Evolutionary conservation across 257 asterid species (phyloP), one percentile per base, ranked within the genome.

Genomic region (Lavandula angustifolia): DNA sequence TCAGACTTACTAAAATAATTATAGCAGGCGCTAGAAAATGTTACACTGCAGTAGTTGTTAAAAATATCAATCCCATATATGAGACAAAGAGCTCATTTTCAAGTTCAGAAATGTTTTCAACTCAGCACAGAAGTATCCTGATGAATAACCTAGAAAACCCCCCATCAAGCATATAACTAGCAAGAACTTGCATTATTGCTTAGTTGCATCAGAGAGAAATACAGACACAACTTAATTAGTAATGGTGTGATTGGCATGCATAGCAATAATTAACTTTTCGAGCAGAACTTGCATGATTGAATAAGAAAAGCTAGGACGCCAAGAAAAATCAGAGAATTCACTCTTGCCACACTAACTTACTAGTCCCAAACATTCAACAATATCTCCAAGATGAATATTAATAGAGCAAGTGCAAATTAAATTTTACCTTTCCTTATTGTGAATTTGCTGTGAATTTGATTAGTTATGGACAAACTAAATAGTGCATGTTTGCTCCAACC

Each of bases 401-500:
- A 16, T 29, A 60, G 47, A 16, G 54, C 14, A 13, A 12, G 51
- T 40, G 56, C 67, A 16, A 64, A 40, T 27, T 64, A 73, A 59
- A 29, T 16, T 60, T 56, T 60, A 85, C 95, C 96, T 79, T 88
- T 88, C 52, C 81, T 82, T 42, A 84, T 78, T 3, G 95, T 86
- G 73, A 57, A 82, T 76, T 85, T 86, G 85, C 67, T 82, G 60
- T 84, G 84, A 63, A 84, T 69, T 66, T 82, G 95, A 78, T 88
- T 86, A 48, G 82, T 34, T 60, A 86, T 88, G 7, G 91, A 82
- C 69, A 88, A 74, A 72, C 94, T 87, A 79, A 89, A 89, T 68
- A 86, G 96, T 11, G 96, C 95, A 75, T 75, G 78, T 85, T 94
- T 78, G 78, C 87, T 87, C 96, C 96, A 89, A 38, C 95, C 95